Evolutionary conservation across 179 eudicot genomes (phyloP), one percentile per base, ranked within the genome.

Genomic region (Beta lomatogona): DNA sequence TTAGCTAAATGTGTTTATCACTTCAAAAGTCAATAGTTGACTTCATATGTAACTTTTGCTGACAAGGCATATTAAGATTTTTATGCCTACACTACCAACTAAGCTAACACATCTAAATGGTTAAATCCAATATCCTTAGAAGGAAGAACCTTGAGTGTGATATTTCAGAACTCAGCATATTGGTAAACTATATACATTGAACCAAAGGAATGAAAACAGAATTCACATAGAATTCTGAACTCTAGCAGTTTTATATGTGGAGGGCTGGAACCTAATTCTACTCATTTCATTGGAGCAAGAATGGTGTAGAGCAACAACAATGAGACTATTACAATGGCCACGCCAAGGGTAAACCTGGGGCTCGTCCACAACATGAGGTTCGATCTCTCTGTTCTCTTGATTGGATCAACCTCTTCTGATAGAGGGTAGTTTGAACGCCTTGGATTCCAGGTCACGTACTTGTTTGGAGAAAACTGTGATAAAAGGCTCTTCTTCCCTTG

Each of bases 391-490:
- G 96, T 82, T 86, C 92, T 88, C 87, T 91, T 95, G 81, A 95
- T 95, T 54, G 99, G 98, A 88, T 95, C 99, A 77, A 94, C 91
- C 83, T 96, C 99, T 85, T 96, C 99, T 0, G 99, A 96, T 11
- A 92, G 83, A 12, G 97, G 98, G 77, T 85, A 96, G 77, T 96
- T 85, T 22, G 98, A 91, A 44, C 88, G 96, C 79, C 89, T 89
- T 36, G 99, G 98, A 78, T 95, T 95, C 99, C 99, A 92, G 76
- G 81, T 94, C 80, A 95, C 98, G 41, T 95, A 94, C 85, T 95
- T 95, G 90, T 92, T 80, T 7, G 95, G 95, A 12, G 88, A 77
- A 77, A 95, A 89, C 66, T 83, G 80, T 0, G 94, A 91, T 80
- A 88, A 86, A 44, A 90, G 52, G 63, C 86, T 85, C 83, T 88